Evolutionary conservation across 164 flowering plant species (phyloP).

Genomic region (Tetrastigma voinierianum): DNA sequence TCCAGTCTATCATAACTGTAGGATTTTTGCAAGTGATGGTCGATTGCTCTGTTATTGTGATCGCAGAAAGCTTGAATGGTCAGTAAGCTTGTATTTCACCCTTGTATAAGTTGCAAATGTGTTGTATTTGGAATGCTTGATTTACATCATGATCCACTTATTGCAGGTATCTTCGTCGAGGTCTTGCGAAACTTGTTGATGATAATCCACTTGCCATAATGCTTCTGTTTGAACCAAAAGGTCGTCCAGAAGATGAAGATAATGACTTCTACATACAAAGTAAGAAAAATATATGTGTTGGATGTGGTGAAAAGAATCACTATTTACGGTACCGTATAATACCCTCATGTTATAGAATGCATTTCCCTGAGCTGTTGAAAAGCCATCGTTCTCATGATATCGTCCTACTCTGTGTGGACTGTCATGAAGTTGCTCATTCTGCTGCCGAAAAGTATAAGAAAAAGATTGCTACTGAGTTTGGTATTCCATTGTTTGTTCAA

Average conservation of each 20-base stretch:
- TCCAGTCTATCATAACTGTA: constrained; percentile 96
- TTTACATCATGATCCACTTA: neutral
- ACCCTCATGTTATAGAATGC: constrained; percentile 98
- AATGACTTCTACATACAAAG: constrained; percentile 94
- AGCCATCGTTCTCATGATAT: constrained; percentile 99
- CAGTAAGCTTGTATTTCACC: constrained; percentile 16
- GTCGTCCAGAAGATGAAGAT: constrained; percentile 98
- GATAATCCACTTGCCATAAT: constrained; percentile 83
- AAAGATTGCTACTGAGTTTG: constrained; percentile 71
- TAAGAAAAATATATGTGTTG: constrained; percentile 94
- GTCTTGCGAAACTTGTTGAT: constrained; percentile 84
- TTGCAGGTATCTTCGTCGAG: constrained; percentile 73
- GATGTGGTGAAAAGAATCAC: constrained; percentile 93
- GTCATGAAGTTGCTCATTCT: constrained; percentile 96
- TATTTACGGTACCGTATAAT: constrained; percentile 89
- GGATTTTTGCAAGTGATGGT: constrained; percentile 95
- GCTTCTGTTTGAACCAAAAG: constrained; percentile 99
- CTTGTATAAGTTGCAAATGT: neutral
- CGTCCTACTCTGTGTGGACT: constrained; percentile 94
- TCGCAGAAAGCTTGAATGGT: constrained; percentile 95
- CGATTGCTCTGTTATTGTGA: constrained; percentile 95
- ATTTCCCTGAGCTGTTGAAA: constrained; percentile 96
- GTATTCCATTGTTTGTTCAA: constrained; percentile 76
- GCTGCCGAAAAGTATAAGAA: constrained; percentile 91
- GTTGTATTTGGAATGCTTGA: neutral